Percentiles rank a stretch among this genome's conserved stretches.
phyloP scores from a whole-genome alignment of 2,329 filamentous ascomycete species.

The Fusarium miscanthi region DNA sequence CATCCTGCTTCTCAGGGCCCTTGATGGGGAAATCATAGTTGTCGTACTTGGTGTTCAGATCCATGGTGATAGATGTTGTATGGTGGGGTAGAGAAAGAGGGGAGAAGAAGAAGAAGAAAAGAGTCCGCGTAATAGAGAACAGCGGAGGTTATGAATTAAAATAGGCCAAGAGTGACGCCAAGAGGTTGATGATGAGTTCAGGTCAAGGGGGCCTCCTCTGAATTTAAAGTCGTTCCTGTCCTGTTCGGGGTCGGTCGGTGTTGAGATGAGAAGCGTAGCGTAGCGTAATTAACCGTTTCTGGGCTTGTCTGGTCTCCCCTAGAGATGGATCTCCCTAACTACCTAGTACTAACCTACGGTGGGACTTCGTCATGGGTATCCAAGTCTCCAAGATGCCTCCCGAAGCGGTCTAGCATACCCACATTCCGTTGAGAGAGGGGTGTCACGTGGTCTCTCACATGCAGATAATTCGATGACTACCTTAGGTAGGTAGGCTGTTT shows the following conservation, averaged over 20 bases:
- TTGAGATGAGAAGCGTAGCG: conserved; percentile 28
- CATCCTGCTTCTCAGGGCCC: conserved; percentile 74
- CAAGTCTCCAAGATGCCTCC: conserved; percentile 35
- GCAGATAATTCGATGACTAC: conserved; percentile 26
- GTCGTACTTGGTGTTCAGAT: conserved; percentile 89
- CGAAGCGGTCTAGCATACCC: conserved; percentile 41
- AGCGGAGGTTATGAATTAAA: conserved; percentile 8
- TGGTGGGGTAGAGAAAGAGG: conserved; percentile 40
- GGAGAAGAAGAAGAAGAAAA: conserved; percentile 1
- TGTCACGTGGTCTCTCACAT: conserved; percentile 43
- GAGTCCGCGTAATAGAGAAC: conserved; percentile 12
- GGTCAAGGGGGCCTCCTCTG: conserved; percentile 34
- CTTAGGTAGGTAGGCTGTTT: not conserved
- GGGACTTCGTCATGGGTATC: conserved; percentile 47
- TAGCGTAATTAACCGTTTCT: conserved; percentile 46
- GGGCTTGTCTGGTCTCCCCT: conserved; percentile 41
- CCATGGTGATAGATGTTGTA: conserved; percentile 53
- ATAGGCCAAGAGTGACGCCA: conserved; percentile 13
- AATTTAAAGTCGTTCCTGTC: conserved; percentile 29
- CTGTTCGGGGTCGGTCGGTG: conserved; percentile 15
- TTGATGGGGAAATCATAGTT: conserved; percentile 92
- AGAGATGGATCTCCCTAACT: conserved; percentile 40
- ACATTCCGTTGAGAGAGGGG: conserved; percentile 25
- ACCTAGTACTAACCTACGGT: conserved; percentile 7
- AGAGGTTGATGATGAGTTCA: conserved; percentile 20